Conservation (phyloP, 192 early-diverging fungal species). For the Coemansia sp. region DNA sequence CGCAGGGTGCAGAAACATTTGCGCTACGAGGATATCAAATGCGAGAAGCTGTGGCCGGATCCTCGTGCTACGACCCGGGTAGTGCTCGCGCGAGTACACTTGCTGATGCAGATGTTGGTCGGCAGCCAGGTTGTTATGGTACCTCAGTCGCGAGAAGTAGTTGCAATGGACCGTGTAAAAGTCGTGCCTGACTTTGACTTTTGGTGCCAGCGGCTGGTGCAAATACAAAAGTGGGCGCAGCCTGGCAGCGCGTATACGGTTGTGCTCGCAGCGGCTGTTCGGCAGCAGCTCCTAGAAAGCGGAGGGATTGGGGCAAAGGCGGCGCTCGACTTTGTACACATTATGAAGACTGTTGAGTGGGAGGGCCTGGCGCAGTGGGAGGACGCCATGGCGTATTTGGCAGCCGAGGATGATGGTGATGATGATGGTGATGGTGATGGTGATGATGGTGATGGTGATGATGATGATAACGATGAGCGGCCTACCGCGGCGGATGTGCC, state of each 20-base stretch:
- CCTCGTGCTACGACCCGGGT: background rate
- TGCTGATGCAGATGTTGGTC: background rate
- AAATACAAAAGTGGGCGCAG: background rate
- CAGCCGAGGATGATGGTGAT: conserved; percentile 10
- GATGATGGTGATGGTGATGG: no score
- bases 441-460: no score
- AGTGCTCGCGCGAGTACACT: background rate
- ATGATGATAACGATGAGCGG: conserved; percentile 28
- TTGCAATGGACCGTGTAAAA: background rate
- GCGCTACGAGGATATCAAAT: conserved; percentile 16
- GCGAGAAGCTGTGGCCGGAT: background rate
- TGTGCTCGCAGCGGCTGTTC: background rate
- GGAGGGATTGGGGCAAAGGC: background rate
- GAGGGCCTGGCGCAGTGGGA: conserved; percentile 23
- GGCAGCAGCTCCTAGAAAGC: background rate
- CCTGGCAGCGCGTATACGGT: background rate
- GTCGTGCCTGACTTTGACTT: conserved; percentile 11
- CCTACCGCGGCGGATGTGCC: conserved; percentile 38
- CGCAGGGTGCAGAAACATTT: conserved; percentile 21
- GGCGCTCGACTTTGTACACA: background rate
- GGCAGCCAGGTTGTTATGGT: background rate
- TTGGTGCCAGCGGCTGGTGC: conserved; percentile 5
- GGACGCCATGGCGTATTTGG: conserved; percentile 22
- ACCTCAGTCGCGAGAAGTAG: background rate
- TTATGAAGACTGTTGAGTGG: background rate